phyloP scores from a whole-genome alignment of 331 rosid species.

The Arachis monticola region DNA sequence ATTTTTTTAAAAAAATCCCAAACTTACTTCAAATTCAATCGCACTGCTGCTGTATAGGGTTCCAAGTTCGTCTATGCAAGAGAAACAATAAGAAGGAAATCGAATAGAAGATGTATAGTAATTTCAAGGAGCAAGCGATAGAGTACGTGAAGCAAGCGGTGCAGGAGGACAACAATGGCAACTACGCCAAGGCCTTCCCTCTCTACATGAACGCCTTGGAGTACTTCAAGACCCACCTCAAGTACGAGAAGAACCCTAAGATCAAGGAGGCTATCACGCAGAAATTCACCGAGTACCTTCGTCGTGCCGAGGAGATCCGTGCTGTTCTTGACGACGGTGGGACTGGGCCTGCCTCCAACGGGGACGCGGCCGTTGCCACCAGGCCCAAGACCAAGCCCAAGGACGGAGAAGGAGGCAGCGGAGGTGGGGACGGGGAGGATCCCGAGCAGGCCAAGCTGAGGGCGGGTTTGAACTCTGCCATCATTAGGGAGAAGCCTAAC shows the following conservation, averaged over 20 bases:
- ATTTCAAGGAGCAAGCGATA: slow-evolving; percentile 97
- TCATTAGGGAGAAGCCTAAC: slow-evolving; percentile 91
- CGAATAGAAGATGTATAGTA: slow-evolving; percentile 77
- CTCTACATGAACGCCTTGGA: slow-evolving; percentile 96
- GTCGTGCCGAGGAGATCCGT: slow-evolving; percentile 99
- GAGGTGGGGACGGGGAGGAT: slow-evolving; percentile 83
- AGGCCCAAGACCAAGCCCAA: slow-evolving; percentile 89
- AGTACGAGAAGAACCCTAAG: slow-evolving; percentile 98
- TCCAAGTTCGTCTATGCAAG: not conserved
- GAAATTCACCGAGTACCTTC: slow-evolving; percentile 93
- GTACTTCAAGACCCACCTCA: slow-evolving; percentile 91
- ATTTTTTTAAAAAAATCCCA: not conserved
- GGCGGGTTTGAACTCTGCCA: slow-evolving; percentile 89
- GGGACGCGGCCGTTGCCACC: slow-evolving; percentile 90
- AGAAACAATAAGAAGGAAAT: not conserved
- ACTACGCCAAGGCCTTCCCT: slow-evolving; percentile 90
- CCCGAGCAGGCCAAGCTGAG: slow-evolving; percentile 83
- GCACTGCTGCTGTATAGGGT: not conserved
- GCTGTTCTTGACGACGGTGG: slow-evolving; percentile 94
- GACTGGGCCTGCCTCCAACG: slow-evolving; percentile 78
- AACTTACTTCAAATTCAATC: not conserved
- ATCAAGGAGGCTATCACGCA: slow-evolving; percentile 94
- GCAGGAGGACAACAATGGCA: slow-evolving; percentile 86
- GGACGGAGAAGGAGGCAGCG: slow-evolving; percentile 49
- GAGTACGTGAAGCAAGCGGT: slow-evolving; percentile 99